Percentiles rank a stretch among this genome's conserved stretches.
These are phyloP conservation scores for Globisporangium uncinulatum DNA, from an alignment of 352 stramenopile genomes.

Conservation along the genomic window DNA sequence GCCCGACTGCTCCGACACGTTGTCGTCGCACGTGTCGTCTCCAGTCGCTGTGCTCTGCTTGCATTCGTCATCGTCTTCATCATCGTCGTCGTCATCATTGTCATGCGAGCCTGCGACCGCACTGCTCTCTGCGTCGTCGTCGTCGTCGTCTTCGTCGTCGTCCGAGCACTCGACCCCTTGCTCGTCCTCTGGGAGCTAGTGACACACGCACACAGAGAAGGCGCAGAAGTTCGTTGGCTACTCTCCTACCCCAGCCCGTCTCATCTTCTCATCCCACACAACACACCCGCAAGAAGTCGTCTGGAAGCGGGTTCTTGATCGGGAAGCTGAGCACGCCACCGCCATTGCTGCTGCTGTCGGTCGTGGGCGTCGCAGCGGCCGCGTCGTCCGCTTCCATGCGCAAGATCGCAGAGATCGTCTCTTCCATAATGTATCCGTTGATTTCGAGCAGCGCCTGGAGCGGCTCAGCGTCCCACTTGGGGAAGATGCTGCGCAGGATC, in stretches of 20 bases:
- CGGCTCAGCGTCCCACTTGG: conserved; percentile 62
- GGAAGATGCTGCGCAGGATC: conserved; percentile 80
- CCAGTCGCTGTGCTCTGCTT: conserved; percentile 25
- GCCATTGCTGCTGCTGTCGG: conserved; percentile 3
- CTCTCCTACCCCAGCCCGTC: background rate
- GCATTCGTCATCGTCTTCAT: conserved; percentile 34
- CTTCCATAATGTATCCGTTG: conserved; percentile 77
- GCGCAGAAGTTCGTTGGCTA: no score
- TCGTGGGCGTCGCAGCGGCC: background rate
- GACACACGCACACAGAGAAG: conserved; percentile 3
- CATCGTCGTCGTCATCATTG: conserved; percentile 14
- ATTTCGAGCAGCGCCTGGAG: conserved; percentile 69
- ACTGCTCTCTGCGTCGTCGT: conserved; percentile 7
- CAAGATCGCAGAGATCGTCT: conserved; percentile 71
- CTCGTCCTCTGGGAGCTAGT: conserved; percentile 45
- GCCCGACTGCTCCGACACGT: conserved; percentile 59
- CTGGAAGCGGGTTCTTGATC: conserved; percentile 66
- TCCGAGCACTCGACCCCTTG: conserved; percentile 19
- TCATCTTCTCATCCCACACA: background rate
- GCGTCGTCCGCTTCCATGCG: conserved; percentile 61
- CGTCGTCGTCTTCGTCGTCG: conserved; percentile 17
- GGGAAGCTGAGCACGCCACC: conserved; percentile 19
- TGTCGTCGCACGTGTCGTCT: conserved; percentile 50
- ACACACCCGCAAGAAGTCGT: conserved; percentile 70
- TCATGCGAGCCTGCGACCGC: conserved; percentile 11